Evolutionary conservation across 495 filamentous ascomycete genomes (phyloP), one percentile per base, ranked within the genome.

Genomic region (Xylaria castorea): DNA sequence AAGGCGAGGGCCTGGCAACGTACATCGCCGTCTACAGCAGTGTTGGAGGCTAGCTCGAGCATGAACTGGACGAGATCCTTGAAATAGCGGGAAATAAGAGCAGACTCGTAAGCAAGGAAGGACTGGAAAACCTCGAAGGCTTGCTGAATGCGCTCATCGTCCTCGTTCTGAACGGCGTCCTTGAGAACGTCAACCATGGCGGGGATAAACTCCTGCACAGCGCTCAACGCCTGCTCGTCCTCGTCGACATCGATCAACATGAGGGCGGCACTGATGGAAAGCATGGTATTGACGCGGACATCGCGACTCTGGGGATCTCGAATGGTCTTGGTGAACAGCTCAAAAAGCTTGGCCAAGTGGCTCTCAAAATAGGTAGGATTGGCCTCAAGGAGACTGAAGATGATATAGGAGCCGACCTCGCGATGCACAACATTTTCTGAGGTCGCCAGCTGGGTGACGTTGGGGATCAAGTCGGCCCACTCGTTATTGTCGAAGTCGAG

Each of bases 71-170:
- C 85, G 38, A 99, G 86, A 77, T 98, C 92, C 81, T 91, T 92
- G 81, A 99, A 94, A 83, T 97, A 94, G 46, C 87, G 85, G 71
- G 90, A 92, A 34, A 98, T 83, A 38, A 98, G 86, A n/a, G 91
- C 87, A 32, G 92, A 90, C 76, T 98, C 95, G 79, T 93, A 97
- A 71, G 93, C 93, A 40, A 99, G 87, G 71, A 98, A 89, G 42
- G 93, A 97, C 83, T 99, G 97, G 88, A 99, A 97, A 65, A 98
- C 95, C 81, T 99, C 96, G 77, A 99, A 99, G 7, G 91, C 92
- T 77, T 95, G 92, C 82, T 93, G 92, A 63, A 91, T 88, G 72
- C 91, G 91, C 75, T 97, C 95, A 72, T 97, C 95, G 77, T 98
- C 91, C 11, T 89, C 87, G 38, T 87, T 85, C 74, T 92, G 88